Conservation (phyloP, 1,284 basidiomycete species). For the Schizopora paradoxa region DNA sequence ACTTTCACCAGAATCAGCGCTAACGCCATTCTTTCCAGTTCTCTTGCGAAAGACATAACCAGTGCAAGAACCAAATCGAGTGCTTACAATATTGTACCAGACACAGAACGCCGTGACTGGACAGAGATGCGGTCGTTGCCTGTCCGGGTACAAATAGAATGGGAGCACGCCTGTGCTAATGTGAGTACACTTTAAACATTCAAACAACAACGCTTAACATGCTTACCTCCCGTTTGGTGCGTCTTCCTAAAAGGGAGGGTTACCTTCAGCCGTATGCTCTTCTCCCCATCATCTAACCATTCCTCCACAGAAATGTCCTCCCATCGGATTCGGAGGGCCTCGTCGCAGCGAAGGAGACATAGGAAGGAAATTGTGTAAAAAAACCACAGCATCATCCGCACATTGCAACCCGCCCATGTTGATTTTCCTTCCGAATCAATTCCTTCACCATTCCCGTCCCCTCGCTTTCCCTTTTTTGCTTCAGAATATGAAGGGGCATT, state of each 20-base stretch:
- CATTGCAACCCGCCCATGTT: neutral
- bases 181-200: neutral
- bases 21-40: constrained; percentile 19
- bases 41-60: constrained; percentile 24
- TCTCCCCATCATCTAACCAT: too few species aligned
- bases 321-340: constrained; percentile 30
- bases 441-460: too few species aligned
- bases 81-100: constrained; percentile 19
- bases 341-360: constrained; percentile 31
- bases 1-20: constrained; percentile 15
- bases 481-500: too few species aligned
- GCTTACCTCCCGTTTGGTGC: constrained; percentile 24
- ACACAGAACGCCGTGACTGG: constrained; percentile 20
- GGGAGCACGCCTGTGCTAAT: constrained; percentile 22
- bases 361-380: constrained; percentile 29
- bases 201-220: neutral
- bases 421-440: too few species aligned
- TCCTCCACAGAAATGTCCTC: constrained; percentile 22
- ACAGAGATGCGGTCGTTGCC: constrained; percentile 22
- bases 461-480: too few species aligned
- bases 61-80: constrained; percentile 19
- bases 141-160: constrained; percentile 20
- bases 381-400: constrained; percentile 20
- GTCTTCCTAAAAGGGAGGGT: constrained; percentile 29
- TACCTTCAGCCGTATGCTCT: constrained; percentile 16